Conservation (phyloP, 2,329 filamentous ascomycete species). For the Harringtonia lauricola region DNA sequence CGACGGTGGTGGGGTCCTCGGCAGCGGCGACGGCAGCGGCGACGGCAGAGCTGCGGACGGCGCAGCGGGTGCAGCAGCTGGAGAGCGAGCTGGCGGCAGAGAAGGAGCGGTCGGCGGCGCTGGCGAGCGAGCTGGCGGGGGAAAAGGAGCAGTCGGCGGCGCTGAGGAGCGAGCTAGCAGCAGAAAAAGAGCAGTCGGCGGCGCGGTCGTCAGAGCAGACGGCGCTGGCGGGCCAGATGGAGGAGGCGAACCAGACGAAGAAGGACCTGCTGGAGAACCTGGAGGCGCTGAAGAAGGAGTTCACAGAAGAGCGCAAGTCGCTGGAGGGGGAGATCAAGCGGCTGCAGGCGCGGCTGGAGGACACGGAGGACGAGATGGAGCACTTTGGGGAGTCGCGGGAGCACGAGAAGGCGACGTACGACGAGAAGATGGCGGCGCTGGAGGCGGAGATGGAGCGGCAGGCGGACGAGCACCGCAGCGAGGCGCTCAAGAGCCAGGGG, state of each 20-base stretch:
- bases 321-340: conserved; percentile 71
- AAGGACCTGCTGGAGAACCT: conserved; percentile 91
- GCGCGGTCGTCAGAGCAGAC: conserved; percentile 43
- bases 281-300: conserved; percentile 82
- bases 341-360: conserved; percentile 68
- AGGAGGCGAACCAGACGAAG: conserved; percentile 86
- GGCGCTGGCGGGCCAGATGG: conserved; percentile 56
- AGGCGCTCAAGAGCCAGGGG: conserved; percentile 45
- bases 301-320: conserved; percentile 71
- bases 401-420: conserved; percentile 61
- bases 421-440: conserved; percentile 57
- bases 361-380: conserved; percentile 87
- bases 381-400: conserved; percentile 73
- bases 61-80: conserved; percentile 46
- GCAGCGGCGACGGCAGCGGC: neutral
- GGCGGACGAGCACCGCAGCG: conserved; percentile 44
- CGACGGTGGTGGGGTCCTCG: neutral
- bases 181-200: neutral
- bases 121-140: neutral
- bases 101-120: conserved; percentile 24
- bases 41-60: conserved; percentile 24
- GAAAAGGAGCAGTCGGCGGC: neutral
- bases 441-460: conserved; percentile 60
- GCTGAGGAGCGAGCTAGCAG: neutral
- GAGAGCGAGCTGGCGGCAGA: conserved; percentile 71